Evolutionary conservation across 768 basidiomycete genomes (phyloP), one percentile per base, ranked within the genome.

Genomic region (Leccinellum albellum): DNA sequence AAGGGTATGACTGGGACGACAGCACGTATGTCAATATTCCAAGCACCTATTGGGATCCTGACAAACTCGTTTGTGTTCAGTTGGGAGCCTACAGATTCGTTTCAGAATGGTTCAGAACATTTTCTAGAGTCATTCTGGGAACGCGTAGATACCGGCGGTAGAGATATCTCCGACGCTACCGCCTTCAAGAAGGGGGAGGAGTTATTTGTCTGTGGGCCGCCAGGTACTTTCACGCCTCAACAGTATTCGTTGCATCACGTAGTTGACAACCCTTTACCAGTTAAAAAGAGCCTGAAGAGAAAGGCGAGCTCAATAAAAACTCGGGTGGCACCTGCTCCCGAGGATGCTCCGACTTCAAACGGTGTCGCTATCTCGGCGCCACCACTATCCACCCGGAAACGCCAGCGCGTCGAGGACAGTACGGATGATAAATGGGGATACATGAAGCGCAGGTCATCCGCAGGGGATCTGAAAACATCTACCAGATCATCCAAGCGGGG

Each of bases 61-160:
- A 57, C 45, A 21, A 52, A 63, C 55, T 21, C n/a, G n/a, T 49
- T 37, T 46, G 55, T 32, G 20, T 45, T 35, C 53, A 89, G 87
- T 10, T 89, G 87, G 87, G 88, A 89, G 61, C 87, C 88, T 9
- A 67, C 73, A 8, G 75, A 80, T 51, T 86, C 85, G 9, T 88
- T 89, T 58, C 67, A 66, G 15, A 79, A 70, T 7, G 78, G 75
- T 10, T 86, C 86, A 0, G 81, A 84, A 60, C 76, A 83, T 50
- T 75, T 88, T 15, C 35, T 79, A 9, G 64, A 70, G 15, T 28
- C 58, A 2, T 78, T 78, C 50, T 78, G 77, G 77, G 58, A 63
- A 17, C 69, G 72, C n/a, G 57, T 74, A 32, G 54, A 68, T 24
- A 67, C 65, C 1, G 59, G 67, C 29, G 71, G 69, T 31, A 78